A percentile compares a stretch with the other conserved stretches of the same genome.
phyloP scores from a whole-genome alignment of 805 yeast genomes.

The Peterozyma toletana region DNA sequence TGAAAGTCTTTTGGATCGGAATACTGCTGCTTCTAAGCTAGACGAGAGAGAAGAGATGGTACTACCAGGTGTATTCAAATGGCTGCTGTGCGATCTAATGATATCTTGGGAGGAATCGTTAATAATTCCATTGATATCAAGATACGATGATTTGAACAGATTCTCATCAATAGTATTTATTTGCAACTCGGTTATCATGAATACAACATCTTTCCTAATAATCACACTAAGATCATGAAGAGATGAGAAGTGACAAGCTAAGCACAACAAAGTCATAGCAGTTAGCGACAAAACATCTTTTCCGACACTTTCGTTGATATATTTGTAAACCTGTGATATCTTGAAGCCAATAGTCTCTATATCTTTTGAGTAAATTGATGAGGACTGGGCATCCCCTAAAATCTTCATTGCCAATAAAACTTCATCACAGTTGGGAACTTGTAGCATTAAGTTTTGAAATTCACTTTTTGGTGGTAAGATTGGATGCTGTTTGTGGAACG shows the following conservation, averaged over 20 bases:
- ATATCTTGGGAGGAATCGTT: no score
- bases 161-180: slow-evolving; percentile 31
- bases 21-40: not conserved
- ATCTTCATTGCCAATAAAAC: slow-evolving; percentile 39
- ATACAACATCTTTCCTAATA: slow-evolving; percentile 33
- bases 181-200: slow-evolving; percentile 26
- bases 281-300: slow-evolving; percentile 39
- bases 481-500: slow-evolving; percentile 38
- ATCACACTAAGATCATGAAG: slow-evolving; percentile 36
- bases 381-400: slow-evolving; percentile 39
- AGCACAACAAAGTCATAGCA: slow-evolving; percentile 29
- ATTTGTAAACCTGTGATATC: slow-evolving; percentile 23
- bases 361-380: slow-evolving; percentile 27
- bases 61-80: no score
- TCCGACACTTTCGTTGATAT: slow-evolving; percentile 20
- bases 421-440: slow-evolving; percentile 30
- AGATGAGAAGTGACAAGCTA: slow-evolving; percentile 44
- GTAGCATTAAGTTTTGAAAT: slow-evolving; percentile 23
- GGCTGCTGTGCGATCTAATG: no score
- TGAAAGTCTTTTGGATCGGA: slow-evolving; percentile 9
- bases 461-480: slow-evolving; percentile 33
- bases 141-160: slow-evolving; percentile 16
- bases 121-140: slow-evolving; percentile 25
- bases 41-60: no score
- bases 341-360: slow-evolving; percentile 31